Percentiles rank a stretch among this genome's conserved stretches.
These are phyloP conservation scores for Trichomonascus vanleenenianus DNA, from an alignment of 805 yeast species.

Conservation along the genomic window DNA sequence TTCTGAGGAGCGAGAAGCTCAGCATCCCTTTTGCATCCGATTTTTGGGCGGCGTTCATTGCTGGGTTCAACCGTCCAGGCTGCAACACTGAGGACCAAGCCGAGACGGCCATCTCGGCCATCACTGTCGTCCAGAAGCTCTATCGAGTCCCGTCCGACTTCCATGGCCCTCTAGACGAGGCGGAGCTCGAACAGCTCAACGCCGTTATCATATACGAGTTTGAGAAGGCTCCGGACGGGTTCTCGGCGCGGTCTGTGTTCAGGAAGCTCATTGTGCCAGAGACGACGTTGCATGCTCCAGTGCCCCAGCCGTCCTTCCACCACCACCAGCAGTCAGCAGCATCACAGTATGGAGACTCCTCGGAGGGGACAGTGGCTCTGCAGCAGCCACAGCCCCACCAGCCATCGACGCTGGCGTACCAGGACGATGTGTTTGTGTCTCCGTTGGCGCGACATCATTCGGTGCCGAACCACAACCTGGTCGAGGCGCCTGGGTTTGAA, in stretches of 20 bases:
- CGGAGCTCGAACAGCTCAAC: constrained; percentile 15
- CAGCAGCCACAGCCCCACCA: constrained; percentile 2
- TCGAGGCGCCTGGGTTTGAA: too few species aligned
- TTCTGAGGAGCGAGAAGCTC: constrained; percentile 25
- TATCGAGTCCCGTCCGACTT: constrained; percentile 9
- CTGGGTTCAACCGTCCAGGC: constrained; percentile 18
- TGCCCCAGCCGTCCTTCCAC: neutral
- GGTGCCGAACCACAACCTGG: neutral
- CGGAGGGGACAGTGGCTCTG: neutral
- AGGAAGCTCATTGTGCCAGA: constrained; percentile 11
- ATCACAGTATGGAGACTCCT: too few species aligned
- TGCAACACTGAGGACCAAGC: constrained; percentile 10
- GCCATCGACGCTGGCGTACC: neutral
- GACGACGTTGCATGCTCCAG: neutral
- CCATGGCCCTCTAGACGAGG: constrained; percentile 1
- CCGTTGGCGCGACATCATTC: neutral
- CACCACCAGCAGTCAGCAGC: neutral
- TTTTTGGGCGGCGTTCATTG: constrained; percentile 32
- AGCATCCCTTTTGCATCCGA: constrained; percentile 30
- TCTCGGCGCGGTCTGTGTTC: constrained; percentile 31
- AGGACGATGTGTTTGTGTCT: neutral
- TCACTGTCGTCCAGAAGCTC: constrained; percentile 28
- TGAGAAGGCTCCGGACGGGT: constrained; percentile 27
- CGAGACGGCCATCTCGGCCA: constrained; percentile 26
- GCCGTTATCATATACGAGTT: constrained; percentile 31